Evolutionary conservation across 176 grass and related monocot species (phyloP).

Genomic region (Avena insularis): DNA sequence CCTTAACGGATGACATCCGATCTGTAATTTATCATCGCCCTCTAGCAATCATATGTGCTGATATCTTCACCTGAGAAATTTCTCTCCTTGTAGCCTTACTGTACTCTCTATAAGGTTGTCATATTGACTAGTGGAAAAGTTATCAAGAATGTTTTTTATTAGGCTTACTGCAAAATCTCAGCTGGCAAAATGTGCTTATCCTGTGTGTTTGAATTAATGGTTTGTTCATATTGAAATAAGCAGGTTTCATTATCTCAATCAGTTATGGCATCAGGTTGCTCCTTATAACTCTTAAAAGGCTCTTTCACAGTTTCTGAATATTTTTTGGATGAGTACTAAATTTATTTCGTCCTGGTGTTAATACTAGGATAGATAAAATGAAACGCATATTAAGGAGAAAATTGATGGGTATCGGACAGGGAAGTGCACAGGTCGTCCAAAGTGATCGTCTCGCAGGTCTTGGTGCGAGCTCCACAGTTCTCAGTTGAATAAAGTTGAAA

Average conservation of each 20-base stretch:
- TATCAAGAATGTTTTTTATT: constrained; percentile 30
- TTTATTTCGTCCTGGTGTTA: background rate
- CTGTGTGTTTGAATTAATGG: background rate
- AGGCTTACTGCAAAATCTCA: background rate
- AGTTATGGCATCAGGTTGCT: background rate
- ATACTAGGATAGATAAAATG: background rate
- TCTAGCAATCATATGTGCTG: constrained; percentile 31
- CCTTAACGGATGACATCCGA: constrained; percentile 33
- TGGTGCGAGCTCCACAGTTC: too few species aligned
- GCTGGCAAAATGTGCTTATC: background rate
- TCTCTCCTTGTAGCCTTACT: constrained; percentile 38
- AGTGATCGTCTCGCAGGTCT: too few species aligned
- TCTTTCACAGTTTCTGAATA: background rate
- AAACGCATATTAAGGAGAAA: too few species aligned
- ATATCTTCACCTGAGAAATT: constrained; percentile 36
- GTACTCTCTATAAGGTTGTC: constrained; percentile 41
- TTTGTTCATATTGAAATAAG: background rate
- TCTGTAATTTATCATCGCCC: constrained; percentile 44
- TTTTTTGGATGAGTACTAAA: background rate
- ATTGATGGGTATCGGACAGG: too few species aligned
- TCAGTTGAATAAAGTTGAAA: too few species aligned
- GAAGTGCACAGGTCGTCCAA: too few species aligned
- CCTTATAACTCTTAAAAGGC: background rate
- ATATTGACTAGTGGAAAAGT: constrained; percentile 46
- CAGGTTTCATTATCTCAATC: background rate